These are phyloP conservation scores for Agaricus sinodeliciosus DNA, from an alignment of 768 basidiomycete genomes.

Conservation along the genomic window DNA sequence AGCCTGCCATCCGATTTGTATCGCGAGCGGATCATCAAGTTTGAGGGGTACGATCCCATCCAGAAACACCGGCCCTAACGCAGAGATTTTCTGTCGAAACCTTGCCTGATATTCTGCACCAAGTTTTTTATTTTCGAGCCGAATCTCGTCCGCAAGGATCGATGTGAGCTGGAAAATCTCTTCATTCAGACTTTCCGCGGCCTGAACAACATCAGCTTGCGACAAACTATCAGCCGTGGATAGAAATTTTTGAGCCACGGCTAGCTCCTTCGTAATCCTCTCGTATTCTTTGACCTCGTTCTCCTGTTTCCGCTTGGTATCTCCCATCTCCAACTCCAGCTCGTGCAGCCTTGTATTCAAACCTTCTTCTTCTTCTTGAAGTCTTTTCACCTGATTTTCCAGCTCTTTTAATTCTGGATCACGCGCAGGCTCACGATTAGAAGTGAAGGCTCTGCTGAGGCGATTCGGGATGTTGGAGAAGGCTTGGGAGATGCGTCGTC, in stretches of 20 bases:
- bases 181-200: slow-evolving; percentile 35
- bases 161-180: slow-evolving; percentile 43
- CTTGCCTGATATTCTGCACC: neutral
- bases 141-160: slow-evolving; percentile 30
- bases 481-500: neutral
- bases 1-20: slow-evolving; percentile 11
- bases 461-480: neutral
- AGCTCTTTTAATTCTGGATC: neutral
- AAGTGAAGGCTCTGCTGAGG: neutral
- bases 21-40: neutral
- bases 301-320: slow-evolving; percentile 16
- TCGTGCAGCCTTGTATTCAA: neutral
- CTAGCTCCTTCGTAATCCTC: slow-evolving; percentile 30
- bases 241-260: slow-evolving; percentile 36
- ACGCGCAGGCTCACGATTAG: neutral
- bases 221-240: slow-evolving; percentile 37
- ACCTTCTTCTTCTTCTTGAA: neutral
- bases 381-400: neutral
- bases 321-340: slow-evolving; percentile 13
- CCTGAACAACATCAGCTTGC: slow-evolving; percentile 33
- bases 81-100: neutral
- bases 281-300: slow-evolving; percentile 21
- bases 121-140: neutral
- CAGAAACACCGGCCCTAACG: neutral
- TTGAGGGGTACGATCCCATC: neutral